Percentiles rank a stretch among this genome's conserved stretches.
Conservation (phyloP, 2,329 filamentous ascomycete genomes). For the Septoria petroselini region DNA sequence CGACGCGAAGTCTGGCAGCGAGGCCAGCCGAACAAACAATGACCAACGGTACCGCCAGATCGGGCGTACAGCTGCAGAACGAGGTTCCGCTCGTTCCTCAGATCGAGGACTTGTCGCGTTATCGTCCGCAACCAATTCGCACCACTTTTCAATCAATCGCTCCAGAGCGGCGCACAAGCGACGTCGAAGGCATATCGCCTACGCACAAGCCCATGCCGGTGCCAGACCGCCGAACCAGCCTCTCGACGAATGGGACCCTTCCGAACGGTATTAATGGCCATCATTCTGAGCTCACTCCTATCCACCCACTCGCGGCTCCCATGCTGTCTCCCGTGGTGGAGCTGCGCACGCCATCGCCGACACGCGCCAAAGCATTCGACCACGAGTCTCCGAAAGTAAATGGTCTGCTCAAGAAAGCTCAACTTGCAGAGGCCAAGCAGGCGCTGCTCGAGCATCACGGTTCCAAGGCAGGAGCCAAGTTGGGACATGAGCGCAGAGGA, state of each 20-base stretch:
- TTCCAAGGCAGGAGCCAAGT: slow-evolving; percentile 12
- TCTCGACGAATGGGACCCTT: slow-evolving; percentile 30
- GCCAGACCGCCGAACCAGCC: slow-evolving; percentile 20
- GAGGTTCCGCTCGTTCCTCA: slow-evolving; percentile 10
- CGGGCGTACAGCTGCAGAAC: slow-evolving; percentile 17
- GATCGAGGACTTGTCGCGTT: slow-evolving; percentile 13
- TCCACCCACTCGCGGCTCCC: slow-evolving; percentile 32
- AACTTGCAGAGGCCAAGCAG: slow-evolving; percentile 34
- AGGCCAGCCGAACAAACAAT: slow-evolving; percentile 14
- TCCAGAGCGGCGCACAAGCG: background rate
- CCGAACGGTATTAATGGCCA: slow-evolving; percentile 23
- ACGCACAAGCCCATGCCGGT: slow-evolving; percentile 20
- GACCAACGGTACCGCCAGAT: slow-evolving; percentile 21
- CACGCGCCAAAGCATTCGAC: slow-evolving; percentile 55
- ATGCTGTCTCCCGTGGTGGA: slow-evolving; percentile 72
- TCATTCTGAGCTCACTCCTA: slow-evolving; percentile 17
- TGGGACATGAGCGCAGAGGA: slow-evolving; percentile 29
- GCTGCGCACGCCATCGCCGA: slow-evolving; percentile 68
- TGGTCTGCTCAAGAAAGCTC: slow-evolving; percentile 30
- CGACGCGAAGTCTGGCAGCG: slow-evolving; percentile 26
- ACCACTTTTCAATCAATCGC: slow-evolving; percentile 11
- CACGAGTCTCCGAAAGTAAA: slow-evolving; percentile 29
- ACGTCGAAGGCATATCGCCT: slow-evolving; percentile 19
- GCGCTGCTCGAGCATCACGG: slow-evolving; percentile 26
- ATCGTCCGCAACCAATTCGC: slow-evolving; percentile 12